Evolutionary conservation across 805 yeast species (phyloP), one percentile per base, ranked within the genome.

Genomic region (Candida vartiovaarae): DNA sequence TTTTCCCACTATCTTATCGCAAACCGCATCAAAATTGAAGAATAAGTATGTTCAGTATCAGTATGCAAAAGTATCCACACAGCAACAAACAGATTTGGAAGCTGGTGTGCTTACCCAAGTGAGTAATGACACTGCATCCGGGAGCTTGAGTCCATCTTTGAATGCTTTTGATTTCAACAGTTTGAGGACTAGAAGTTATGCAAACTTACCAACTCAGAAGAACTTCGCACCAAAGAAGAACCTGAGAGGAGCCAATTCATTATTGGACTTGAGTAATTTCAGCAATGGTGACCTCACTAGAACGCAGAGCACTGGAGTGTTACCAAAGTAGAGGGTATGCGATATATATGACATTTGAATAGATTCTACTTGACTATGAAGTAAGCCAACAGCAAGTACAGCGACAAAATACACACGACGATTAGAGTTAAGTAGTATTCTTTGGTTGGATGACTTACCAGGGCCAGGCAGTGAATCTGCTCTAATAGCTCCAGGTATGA

Each of bases 161-260:
- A 42, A 45, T 4, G 33, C 50, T 1, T 8, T 45, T 8, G 53
- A 47, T 23, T 40, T 52, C 4, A 37, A 45, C 3, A 52, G 45
- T 32, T 39, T 56, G 39, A 50, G 60, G 43, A 55, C 60, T 1
- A 49, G 60, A 42, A 45, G 52, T 36, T 55, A 46, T 42, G 59
- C 58, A 2, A 55, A 48, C 35, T 28, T 56, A 15, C 55, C 44
- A 29, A 15, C 24, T 43, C 8, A n/a, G 38, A 26, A 47, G 23
- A 33, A 45, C 37, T 46, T 47, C 20, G 30, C 35, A n/a, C 46
- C 54, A 25, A 55, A 48, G 38, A 52, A 51, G 43, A 33, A 33
- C 24, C 24, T 47, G 4, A 36, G 49, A 28, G 38, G 48, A n/a
- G 47, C 48, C 8, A 39, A 46, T 24, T 51, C 57, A 6, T 41